Percentiles rank a stretch among this genome's conserved stretches.
Evolutionary conservation across 1,284 basidiomycete genomes (phyloP).

Genomic region (Sanghuangporus weigelae): DNA sequence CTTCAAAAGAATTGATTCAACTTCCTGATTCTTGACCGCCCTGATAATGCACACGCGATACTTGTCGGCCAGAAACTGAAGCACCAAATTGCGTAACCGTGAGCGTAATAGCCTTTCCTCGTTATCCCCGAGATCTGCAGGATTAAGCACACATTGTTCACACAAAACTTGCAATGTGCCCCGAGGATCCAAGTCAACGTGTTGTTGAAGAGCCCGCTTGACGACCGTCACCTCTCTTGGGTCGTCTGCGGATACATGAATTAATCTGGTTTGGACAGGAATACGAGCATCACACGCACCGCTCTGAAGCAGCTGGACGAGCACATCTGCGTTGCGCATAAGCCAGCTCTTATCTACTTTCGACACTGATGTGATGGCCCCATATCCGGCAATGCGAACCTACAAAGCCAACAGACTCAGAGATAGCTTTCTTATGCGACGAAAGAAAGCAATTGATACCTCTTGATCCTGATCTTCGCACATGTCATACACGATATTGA

Average conservation of each 20-base stretch:
- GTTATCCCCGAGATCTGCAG: slow-evolving; percentile 43
- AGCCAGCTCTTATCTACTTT: slow-evolving; percentile 52
- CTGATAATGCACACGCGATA: slow-evolving; percentile 42
- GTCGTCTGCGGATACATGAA: slow-evolving; percentile 44
- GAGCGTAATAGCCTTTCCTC: slow-evolving; percentile 56
- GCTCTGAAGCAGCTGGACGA: slow-evolving; percentile 68
- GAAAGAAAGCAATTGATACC: slow-evolving; percentile 24
- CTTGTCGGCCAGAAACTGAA: slow-evolving; percentile 51
- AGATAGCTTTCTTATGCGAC: neutral
- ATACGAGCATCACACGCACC: slow-evolving; percentile 37
- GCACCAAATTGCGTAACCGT: slow-evolving; percentile 50
- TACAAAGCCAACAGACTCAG: slow-evolving; percentile 24
- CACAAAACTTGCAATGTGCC: slow-evolving; percentile 61
- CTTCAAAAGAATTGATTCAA: slow-evolving; percentile 44
- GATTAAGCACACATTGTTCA: slow-evolving; percentile 45
- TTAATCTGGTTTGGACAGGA: slow-evolving; percentile 5
- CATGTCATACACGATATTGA: slow-evolving; percentile 67
- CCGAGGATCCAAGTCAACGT: slow-evolving; percentile 57
- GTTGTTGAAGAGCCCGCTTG: slow-evolving; percentile 51
- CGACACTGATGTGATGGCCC: slow-evolving; percentile 60
- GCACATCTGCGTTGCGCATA: slow-evolving; percentile 65
- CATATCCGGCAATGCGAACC: slow-evolving; percentile 65
- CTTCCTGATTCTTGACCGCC: slow-evolving; percentile 39
- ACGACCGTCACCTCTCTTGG: slow-evolving; percentile 57
- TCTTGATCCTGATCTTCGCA: slow-evolving; percentile 64